These are phyloP conservation scores for Amanita phalloides DNA, from an alignment of 768 basidiomycete genomes.

Conservation along the genomic window DNA sequence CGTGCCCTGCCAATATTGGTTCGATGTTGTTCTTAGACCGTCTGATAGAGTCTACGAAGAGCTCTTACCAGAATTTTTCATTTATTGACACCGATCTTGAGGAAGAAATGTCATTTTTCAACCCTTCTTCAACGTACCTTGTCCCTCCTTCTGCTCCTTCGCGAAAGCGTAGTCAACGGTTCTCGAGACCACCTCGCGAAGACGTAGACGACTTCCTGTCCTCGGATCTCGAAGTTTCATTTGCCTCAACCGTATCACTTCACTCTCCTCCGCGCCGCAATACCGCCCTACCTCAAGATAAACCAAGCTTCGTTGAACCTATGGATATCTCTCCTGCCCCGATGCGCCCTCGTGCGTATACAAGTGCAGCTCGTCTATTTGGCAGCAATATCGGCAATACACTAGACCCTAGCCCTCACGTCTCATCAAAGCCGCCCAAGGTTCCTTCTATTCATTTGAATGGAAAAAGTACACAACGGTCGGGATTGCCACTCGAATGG, in stretches of 20 bases:
- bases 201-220: constrained; percentile 59
- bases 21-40: constrained; percentile 28
- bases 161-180: constrained; percentile 37
- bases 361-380: constrained; percentile 56
- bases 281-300: constrained; percentile 34
- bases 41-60: constrained; percentile 18
- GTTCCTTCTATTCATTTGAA: constrained; percentile 14
- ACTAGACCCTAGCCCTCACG: constrained; percentile 20
- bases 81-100: constrained; percentile 10
- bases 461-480: constrained; percentile 48
- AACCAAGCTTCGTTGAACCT: constrained; percentile 37
- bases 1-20: constrained; percentile 10
- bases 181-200: constrained; percentile 26
- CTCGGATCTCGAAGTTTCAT: constrained; percentile 75
- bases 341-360: constrained; percentile 54
- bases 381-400: constrained; percentile 66
- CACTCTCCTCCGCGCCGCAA: constrained; percentile 53
- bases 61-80: neutral
- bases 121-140: constrained; percentile 28
- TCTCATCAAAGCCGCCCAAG: constrained; percentile 25
- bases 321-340: constrained; percentile 77
- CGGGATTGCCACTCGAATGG: constrained; percentile 59
- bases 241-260: constrained; percentile 74
- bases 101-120: constrained; percentile 47
- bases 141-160: constrained; percentile 34